Evolutionary conservation across 2,329 filamentous ascomycete genomes (phyloP), one percentile per base, ranked within the genome.

Genomic region (Alternaria sp.): DNA sequence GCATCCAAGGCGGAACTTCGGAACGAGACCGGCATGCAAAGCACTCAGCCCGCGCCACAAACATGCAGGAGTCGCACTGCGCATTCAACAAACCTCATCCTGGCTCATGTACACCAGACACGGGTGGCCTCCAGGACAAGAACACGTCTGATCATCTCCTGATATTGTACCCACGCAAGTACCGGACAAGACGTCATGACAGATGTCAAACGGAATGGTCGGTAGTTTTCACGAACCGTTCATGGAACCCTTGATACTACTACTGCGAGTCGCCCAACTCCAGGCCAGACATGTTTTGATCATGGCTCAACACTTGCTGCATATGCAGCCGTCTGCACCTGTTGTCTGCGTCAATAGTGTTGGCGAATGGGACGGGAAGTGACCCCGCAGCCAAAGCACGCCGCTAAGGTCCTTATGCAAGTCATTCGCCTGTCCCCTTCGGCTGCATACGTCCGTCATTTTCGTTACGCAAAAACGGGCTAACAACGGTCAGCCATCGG

Each of bases 341-440:
- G 47, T 61, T 47, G 58, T 58, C 60, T 66, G 55, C 55, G 33
- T 66, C 62, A 58, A 59, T 28, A 44, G 33, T 46, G 61, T 50
- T 64, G 58, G 63, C 76, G 71, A 77, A 77, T 74, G 49, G 67
- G 50, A 65, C 53, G 54, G 44, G 50, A 68, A 68, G 65, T 65
- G 68, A 72, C 74, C 75, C 74, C 74, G 72, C 77, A 69, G 64
- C 68, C 60, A 66, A 62, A 61, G 58, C 67, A 68, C 66, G 69
- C 67, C 71, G 71, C 75, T 77, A 78, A 70, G 37, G 37, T 18
- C 37, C 37, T 66, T 71, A 73, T 79, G 76, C 76, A 79, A 77
- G 76, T 77, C 76, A 79, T 74, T 75, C 69, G 68, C 72, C 68
- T 67, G 64, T 70, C 71, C 68, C 70, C 66, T 69, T 71, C 68